phyloP scores from a whole-genome alignment of 2,329 filamentous ascomycete species.

The Botrytis fabae region DNA sequence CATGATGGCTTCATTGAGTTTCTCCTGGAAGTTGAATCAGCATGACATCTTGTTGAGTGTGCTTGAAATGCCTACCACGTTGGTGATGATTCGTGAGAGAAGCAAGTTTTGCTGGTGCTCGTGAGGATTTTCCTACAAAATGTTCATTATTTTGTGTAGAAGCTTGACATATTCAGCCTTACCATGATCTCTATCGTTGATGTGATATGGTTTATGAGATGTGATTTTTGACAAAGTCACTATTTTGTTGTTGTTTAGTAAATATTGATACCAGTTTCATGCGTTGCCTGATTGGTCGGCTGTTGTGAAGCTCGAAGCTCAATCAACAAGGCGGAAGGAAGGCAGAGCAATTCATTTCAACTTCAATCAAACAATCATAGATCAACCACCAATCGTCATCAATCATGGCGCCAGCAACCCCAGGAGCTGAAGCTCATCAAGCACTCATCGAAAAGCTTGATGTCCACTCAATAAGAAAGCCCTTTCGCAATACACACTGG shows the following conservation, averaged over 20 bases:
- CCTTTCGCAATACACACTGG: slow-evolving; percentile 89
- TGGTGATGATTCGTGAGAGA: slow-evolving; percentile 92
- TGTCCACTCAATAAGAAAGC: slow-evolving; percentile 81
- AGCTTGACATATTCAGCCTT: background rate
- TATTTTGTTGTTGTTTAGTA: background rate
- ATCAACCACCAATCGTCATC: slow-evolving; percentile 8
- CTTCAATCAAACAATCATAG: slow-evolving; percentile 12
- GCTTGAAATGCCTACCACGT: slow-evolving; percentile 69
- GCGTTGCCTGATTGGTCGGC: slow-evolving; percentile 15
- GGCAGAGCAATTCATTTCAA: background rate
- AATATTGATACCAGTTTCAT: background rate
- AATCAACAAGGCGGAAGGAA: slow-evolving; percentile 10
- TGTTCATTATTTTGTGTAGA: slow-evolving; percentile 1
- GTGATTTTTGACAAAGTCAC: background rate
- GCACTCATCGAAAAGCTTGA: slow-evolving; percentile 88
- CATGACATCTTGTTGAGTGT: background rate
- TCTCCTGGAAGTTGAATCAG: slow-evolving; percentile 64
- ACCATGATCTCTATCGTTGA: slow-evolving; percentile 26
- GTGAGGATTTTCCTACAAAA: slow-evolving; percentile 80
- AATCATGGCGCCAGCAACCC: slow-evolving; percentile 38
- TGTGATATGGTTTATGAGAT: background rate
- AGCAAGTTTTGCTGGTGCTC: slow-evolving; percentile 96
- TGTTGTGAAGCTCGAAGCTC: slow-evolving; percentile 14
- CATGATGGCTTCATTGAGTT: slow-evolving; percentile 91
- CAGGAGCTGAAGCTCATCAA: slow-evolving; percentile 66